phyloP scores from a whole-genome alignment of 139 green algal species.

The Micromonas commoda region DNA sequence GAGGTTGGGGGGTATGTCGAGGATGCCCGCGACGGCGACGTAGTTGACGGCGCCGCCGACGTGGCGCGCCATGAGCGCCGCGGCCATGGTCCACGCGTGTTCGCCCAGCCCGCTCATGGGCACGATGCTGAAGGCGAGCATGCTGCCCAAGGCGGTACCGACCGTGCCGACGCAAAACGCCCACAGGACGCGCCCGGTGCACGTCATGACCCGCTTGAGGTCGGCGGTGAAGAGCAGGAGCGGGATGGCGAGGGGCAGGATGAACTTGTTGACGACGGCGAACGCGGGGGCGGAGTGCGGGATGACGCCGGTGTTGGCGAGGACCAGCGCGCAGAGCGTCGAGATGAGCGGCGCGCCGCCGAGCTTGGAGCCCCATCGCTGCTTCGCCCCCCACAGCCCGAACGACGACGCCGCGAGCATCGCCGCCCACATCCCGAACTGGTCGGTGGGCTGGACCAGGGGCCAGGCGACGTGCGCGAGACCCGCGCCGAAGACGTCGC shows the following conservation, averaged over 20 bases:
- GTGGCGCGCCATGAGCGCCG: slow-evolving; percentile 74
- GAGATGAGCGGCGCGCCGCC: slow-evolving; percentile 64
- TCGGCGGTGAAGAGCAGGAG: slow-evolving; percentile 81
- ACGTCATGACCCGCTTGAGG: slow-evolving; percentile 58
- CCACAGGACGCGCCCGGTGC: slow-evolving; percentile 65
- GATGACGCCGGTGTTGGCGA: slow-evolving; percentile 66
- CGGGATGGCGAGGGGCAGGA: slow-evolving; percentile 84
- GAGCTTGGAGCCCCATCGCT: slow-evolving; percentile 55
- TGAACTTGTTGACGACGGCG: slow-evolving; percentile 61
- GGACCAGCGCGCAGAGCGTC: slow-evolving; percentile 62
- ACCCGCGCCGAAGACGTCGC: background rate
- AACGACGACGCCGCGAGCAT: slow-evolving; percentile 21
- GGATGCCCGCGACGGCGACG: slow-evolving; percentile 51
- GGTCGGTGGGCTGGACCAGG: slow-evolving; percentile 30
- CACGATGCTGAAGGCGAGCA: slow-evolving; percentile 58
- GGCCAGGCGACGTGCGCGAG: background rate
- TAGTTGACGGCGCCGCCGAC: slow-evolving; percentile 88
- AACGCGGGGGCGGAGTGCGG: slow-evolving; percentile 40
- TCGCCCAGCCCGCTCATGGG: slow-evolving; percentile 57
- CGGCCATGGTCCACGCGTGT: slow-evolving; percentile 70
- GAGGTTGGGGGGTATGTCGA: slow-evolving; percentile 26
- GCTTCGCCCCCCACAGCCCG: slow-evolving; percentile 39
- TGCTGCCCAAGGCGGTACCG: slow-evolving; percentile 56
- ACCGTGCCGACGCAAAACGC: slow-evolving; percentile 52
- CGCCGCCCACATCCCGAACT: slow-evolving; percentile 35